These are phyloP conservation scores for Trichaptum fuscoviolaceum DNA, from an alignment of 768 basidiomycete species.

Conservation along the genomic window DNA sequence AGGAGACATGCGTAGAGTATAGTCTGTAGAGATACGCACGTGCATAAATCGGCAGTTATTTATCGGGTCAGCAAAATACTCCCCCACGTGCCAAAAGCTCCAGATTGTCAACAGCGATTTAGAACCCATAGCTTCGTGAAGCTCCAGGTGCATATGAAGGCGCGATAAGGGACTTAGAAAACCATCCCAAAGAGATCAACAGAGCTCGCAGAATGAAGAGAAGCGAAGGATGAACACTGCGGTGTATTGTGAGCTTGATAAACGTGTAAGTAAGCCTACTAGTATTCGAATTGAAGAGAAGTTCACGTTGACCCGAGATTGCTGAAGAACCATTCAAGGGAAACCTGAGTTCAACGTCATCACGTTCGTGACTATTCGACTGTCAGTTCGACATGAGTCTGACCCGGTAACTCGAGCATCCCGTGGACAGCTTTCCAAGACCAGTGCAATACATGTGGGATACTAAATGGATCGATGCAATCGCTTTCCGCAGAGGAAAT, in stretches of 20 bases:
- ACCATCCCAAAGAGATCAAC: background rate
- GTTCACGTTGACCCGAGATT: background rate
- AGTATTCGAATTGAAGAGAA: background rate
- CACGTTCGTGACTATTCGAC: background rate
- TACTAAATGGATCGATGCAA: background rate
- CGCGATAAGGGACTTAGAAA: background rate
- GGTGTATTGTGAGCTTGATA: background rate
- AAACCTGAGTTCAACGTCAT: background rate
- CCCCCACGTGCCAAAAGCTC: background rate
- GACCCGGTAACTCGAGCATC: background rate
- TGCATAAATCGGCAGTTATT: background rate
- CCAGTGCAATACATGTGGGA: background rate
- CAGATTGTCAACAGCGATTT: no score
- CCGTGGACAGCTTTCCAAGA: background rate
- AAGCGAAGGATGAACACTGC: background rate
- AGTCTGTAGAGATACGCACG: background rate
- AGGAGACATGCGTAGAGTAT: background rate
- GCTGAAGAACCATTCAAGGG: background rate
- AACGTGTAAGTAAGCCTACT: constrained; percentile 1
- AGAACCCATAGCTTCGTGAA: no score
- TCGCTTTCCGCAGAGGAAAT: no score
- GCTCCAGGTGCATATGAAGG: no score
- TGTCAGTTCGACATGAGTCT: background rate
- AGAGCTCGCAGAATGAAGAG: background rate
- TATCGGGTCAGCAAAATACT: background rate